A percentile compares a stretch with the other conserved stretches of the same genome.
Conservation (phyloP, 371 early-diverging fungal genomes). For the Apophysomyces ossiformis region DNA sequence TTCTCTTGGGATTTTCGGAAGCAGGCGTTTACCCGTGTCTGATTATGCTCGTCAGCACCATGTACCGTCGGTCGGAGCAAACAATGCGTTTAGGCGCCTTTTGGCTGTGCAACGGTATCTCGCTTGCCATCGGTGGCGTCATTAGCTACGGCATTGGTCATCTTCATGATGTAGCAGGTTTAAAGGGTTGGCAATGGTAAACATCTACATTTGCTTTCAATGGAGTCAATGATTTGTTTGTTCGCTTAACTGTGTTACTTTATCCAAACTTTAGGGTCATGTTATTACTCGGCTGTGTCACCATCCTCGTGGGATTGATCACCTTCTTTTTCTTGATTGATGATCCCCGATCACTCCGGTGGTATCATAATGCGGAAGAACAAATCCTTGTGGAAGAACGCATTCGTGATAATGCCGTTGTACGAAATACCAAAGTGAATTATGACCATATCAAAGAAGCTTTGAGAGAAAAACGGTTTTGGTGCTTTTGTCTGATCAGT, state of each 20-base stretch:
- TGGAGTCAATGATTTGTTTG: neutral
- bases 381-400: slow-evolving; percentile 40
- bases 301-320: slow-evolving; percentile 29
- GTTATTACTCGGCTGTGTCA: slow-evolving; percentile 36
- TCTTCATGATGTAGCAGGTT: slow-evolving; percentile 25
- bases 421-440: slow-evolving; percentile 33
- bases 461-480: slow-evolving; percentile 32
- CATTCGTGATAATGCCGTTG: slow-evolving; percentile 36
- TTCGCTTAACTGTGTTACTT: slow-evolving; percentile 6
- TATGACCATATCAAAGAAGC: slow-evolving; percentile 37
- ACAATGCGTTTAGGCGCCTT: slow-evolving; percentile 33
- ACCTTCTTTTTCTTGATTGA: slow-evolving; percentile 43
- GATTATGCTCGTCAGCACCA: slow-evolving; percentile 37
- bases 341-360: slow-evolving; percentile 33
- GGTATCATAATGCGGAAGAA: slow-evolving; percentile 38
- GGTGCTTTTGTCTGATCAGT: slow-evolving; percentile 34
- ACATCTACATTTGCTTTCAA: too few species aligned
- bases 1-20: slow-evolving; percentile 36
- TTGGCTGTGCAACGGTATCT: slow-evolving; percentile 34
- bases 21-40: slow-evolving; percentile 34
- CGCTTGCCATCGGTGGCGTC: slow-evolving; percentile 30
- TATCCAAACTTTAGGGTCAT: slow-evolving; percentile 24
- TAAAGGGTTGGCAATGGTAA: slow-evolving; percentile 45
- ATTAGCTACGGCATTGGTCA: slow-evolving; percentile 36
- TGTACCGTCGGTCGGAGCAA: slow-evolving; percentile 41